phyloP scores from a whole-genome alignment of 306 rosid genomes.

The Crataegus laevigata region DNA sequence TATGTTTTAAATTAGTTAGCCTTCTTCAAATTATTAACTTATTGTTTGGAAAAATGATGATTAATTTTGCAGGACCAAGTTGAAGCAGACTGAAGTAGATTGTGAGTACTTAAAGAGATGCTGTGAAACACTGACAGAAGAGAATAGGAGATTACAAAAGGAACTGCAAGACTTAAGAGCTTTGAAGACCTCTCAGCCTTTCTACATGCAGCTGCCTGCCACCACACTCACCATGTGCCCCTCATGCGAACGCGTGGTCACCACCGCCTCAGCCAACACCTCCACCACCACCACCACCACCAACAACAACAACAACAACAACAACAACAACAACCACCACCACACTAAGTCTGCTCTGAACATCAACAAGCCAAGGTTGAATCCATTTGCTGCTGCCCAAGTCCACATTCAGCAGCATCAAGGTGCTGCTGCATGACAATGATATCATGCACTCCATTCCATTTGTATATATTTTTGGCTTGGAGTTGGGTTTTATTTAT shows the following conservation, averaged over 20 bases:
- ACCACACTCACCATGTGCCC: slow-evolving; percentile 99
- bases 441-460: not conserved
- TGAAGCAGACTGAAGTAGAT: slow-evolving; percentile 97
- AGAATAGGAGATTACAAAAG: slow-evolving; percentile 85
- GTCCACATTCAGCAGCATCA: slow-evolving; percentile 26
- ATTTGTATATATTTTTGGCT: slow-evolving; percentile 21
- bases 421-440: slow-evolving; percentile 25
- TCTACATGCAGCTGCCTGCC: slow-evolving; percentile 89
- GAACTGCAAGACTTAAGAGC: slow-evolving; percentile 91
- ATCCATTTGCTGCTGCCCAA: slow-evolving; percentile 19
- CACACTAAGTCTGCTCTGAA: slow-evolving; percentile 14
- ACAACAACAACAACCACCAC: not conserved
- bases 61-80: slow-evolving; percentile 57
- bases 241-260: slow-evolving; percentile 74
- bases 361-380: slow-evolving; percentile 21
- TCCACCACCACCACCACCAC: not conserved
- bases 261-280: slow-evolving; percentile 26
- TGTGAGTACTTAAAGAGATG: slow-evolving; percentile 89
- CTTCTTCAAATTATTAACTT: not conserved
- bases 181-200: slow-evolving; percentile 71
- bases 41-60: not conserved
- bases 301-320: too few relatives aligned
- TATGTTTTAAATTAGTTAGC: not conserved
- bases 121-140: slow-evolving; percentile 84
- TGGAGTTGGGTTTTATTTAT: not conserved